Evolutionary conservation across 768 basidiomycete genomes (phyloP).

Genomic region (Lactifluus echinatus): DNA sequence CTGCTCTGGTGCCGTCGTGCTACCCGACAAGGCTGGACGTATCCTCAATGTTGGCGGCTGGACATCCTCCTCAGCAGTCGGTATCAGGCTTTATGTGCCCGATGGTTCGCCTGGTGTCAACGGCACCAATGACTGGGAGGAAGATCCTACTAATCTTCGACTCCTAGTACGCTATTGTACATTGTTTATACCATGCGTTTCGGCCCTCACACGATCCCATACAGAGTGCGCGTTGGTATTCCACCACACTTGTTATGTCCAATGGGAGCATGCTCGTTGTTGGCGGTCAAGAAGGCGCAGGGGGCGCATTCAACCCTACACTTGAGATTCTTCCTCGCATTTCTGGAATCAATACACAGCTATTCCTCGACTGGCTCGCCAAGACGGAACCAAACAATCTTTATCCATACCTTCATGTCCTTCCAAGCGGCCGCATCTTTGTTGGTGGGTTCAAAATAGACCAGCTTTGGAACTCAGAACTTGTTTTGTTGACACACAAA

Average conservation of each 20-base stretch:
- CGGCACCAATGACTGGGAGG: slow-evolving; percentile 74
- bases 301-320: slow-evolving; percentile 55
- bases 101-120: slow-evolving; percentile 59
- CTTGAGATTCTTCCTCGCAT: slow-evolving; percentile 66
- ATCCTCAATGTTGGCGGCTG: slow-evolving; percentile 62
- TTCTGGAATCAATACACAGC: slow-evolving; percentile 48
- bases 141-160: slow-evolving; percentile 45
- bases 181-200: neutral
- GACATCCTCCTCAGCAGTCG: slow-evolving; percentile 64
- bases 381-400: slow-evolving; percentile 74
- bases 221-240: slow-evolving; percentile 70
- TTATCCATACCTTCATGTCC: slow-evolving; percentile 67
- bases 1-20: slow-evolving; percentile 63
- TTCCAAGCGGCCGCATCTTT: slow-evolving; percentile 64
- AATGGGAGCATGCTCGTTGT: slow-evolving; percentile 70
- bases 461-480: neutral
- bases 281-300: slow-evolving; percentile 67
- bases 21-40: slow-evolving; percentile 65
- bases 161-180: slow-evolving; percentile 44
- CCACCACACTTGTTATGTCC: slow-evolving; percentile 54
- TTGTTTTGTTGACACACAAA: neutral
- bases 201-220: neutral
- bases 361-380: slow-evolving; percentile 54
- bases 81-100: slow-evolving; percentile 65
- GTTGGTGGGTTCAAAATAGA: slow-evolving; percentile 40